Conservation (phyloP, 2,329 filamentous ascomycete species). For the Aspergillus udagawae region DNA sequence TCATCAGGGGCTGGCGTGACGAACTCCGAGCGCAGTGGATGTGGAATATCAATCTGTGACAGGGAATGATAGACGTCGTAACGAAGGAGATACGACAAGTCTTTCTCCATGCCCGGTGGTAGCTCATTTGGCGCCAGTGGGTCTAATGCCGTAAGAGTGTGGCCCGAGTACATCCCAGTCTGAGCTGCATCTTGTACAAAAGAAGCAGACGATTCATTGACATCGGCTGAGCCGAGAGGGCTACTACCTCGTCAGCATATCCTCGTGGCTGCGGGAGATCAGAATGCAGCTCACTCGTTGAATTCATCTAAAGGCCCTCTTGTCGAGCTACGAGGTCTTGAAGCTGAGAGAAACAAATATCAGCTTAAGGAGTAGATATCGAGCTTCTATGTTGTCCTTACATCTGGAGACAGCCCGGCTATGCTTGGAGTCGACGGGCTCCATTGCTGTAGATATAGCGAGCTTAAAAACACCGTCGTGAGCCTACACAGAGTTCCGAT, state of each 20-base stretch:
- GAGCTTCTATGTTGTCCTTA: slow-evolving; percentile 18
- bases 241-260: slow-evolving; percentile 21
- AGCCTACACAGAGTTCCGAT: not conserved
- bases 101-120: slow-evolving; percentile 51
- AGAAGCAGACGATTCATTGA: slow-evolving; percentile 14
- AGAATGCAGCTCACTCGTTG: slow-evolving; percentile 60
- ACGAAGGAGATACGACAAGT: slow-evolving; percentile 76
- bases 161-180: slow-evolving; percentile 18
- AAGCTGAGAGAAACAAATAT: slow-evolving; percentile 26
- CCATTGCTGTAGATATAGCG: slow-evolving; percentile 5
- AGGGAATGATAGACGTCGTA: slow-evolving; percentile 81
- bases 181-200: slow-evolving; percentile 13
- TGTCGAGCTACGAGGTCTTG: slow-evolving; percentile 52
- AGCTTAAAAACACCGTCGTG: not conserved
- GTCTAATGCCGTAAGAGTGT: slow-evolving; percentile 33
- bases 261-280: not conserved
- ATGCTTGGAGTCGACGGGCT: slow-evolving; percentile 21
- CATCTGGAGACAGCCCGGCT: slow-evolving; percentile 36
- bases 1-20: slow-evolving; percentile 61
- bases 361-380: not conserved
- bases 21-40: slow-evolving; percentile 65
- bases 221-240: slow-evolving; percentile 20
- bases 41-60: slow-evolving; percentile 56
- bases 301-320: slow-evolving; percentile 69
- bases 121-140: slow-evolving; percentile 30